phyloP scores from a whole-genome alignment of 805 yeast genomes.

The Zygoascus bituminiphila region DNA sequence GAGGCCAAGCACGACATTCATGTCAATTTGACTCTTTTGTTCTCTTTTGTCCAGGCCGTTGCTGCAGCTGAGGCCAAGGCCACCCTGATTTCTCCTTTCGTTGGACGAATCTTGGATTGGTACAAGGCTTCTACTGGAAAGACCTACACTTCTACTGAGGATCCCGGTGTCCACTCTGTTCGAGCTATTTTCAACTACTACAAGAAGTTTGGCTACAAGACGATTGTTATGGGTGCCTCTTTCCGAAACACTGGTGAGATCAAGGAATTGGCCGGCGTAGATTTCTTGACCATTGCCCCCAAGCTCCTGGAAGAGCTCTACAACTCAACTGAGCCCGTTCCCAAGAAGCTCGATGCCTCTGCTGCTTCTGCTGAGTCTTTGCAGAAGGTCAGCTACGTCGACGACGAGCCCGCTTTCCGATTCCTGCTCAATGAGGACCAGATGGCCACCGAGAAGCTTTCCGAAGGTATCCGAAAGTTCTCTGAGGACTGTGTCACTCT shows the following conservation, averaged over 20 bases:
- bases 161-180: conserved; percentile 95
- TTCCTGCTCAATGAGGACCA: conserved; percentile 88
- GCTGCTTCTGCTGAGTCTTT: conserved; percentile 47
- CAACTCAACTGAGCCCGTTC: conserved; percentile 71
- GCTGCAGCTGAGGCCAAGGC: conserved; percentile 98
- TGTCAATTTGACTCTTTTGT: conserved; percentile 89
- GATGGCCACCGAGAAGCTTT: conserved; percentile 95
- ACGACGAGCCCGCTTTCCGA: conserved; percentile 87
- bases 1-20: conserved; percentile 87
- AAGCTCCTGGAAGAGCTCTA: conserved; percentile 78
- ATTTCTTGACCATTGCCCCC: conserved; percentile 93
- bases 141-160: conserved; percentile 67
- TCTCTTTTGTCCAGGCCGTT: conserved; percentile 95
- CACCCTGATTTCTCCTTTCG: conserved; percentile 96
- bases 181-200: conserved; percentile 89
- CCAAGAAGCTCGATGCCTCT: conserved; percentile 68
- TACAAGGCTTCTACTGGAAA: conserved; percentile 91
- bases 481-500: conserved; percentile 87
- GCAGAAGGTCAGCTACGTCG: conserved; percentile 69
- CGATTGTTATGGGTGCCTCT: conserved; percentile 99
- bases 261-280: conserved; percentile 94
- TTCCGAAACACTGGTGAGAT: conserved; percentile 97
- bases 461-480: conserved; percentile 97
- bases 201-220: conserved; percentile 92
- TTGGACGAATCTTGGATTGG: conserved; percentile 98